These are phyloP conservation scores for Rubus idaeus DNA, from an alignment of 306 rosid species.

Conservation along the genomic window DNA sequence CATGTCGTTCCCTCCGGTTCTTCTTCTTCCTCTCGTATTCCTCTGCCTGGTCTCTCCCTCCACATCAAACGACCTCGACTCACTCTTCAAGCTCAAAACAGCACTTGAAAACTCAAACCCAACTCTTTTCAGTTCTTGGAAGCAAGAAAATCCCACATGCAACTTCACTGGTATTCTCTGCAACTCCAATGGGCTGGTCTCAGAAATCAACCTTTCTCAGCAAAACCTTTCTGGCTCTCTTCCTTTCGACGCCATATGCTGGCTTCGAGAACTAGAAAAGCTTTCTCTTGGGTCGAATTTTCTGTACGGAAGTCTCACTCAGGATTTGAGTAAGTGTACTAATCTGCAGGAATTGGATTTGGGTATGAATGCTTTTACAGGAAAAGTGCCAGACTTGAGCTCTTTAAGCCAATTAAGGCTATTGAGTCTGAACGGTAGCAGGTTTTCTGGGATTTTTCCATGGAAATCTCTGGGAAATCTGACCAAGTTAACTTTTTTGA, in stretches of 20 bases:
- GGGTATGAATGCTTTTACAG: conserved; percentile 60
- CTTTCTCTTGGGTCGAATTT: conserved; percentile 50
- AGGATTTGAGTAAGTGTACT: conserved; percentile 59
- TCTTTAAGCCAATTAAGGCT: conserved; percentile 37
- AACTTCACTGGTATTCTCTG: conserved; percentile 61
- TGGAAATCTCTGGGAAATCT: conserved; percentile 78
- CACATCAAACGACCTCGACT: conserved; percentile 44
- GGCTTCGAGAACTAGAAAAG: conserved; percentile 48
- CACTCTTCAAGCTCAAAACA: conserved; percentile 47
- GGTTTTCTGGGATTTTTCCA: conserved; percentile 75
- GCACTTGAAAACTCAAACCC: conserved; percentile 41
- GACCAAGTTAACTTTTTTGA: conserved; percentile 49
- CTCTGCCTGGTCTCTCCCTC: conserved; percentile 33
- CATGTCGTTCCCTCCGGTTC: conserved; percentile 37
- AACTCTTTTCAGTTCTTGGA: conserved; percentile 57
- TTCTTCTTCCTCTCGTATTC: conserved; percentile 37
- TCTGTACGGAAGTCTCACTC: conserved; percentile 45
- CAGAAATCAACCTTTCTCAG: conserved; percentile 56
- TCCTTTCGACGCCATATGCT: conserved; percentile 62
- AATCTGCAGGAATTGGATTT: conserved; percentile 60
- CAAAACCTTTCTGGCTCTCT: conserved; percentile 51
- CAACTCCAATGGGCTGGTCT: conserved; percentile 48
- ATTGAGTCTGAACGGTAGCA: conserved; percentile 55
- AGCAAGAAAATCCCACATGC: conserved; percentile 30
- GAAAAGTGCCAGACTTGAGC: conserved; percentile 67